Percentiles rank a stretch among this genome's conserved stretches.
Conservation (phyloP, 2,329 filamentous ascomycete genomes). For the Arthrobotrys entomopaga region DNA sequence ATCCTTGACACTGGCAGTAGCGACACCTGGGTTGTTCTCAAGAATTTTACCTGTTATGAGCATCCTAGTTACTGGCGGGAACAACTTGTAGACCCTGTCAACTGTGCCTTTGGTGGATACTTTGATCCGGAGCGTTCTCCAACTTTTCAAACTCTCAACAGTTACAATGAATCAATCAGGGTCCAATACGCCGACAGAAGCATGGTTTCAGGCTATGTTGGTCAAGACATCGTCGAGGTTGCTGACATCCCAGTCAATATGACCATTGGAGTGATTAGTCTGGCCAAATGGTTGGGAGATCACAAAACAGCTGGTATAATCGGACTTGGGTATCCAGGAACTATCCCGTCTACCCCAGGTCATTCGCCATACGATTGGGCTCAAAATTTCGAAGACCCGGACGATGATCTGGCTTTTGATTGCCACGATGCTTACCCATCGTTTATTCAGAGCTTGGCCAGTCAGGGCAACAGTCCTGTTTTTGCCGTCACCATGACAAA, state of each 20-base stretch:
- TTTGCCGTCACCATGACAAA: constrained; percentile 30
- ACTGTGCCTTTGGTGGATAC: constrained; percentile 20
- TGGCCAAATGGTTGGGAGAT: constrained; percentile 21
- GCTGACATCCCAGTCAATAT: constrained; percentile 28
- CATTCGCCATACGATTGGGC: constrained; percentile 41
- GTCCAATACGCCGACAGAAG: constrained; percentile 16
- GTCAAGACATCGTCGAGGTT: constrained; percentile 33
- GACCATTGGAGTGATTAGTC: constrained; percentile 15
- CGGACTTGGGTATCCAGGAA: constrained; percentile 46
- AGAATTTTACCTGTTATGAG: constrained; percentile 11
- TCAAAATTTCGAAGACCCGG: neutral
- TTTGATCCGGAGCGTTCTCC: constrained; percentile 14
- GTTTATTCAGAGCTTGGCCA: constrained; percentile 28
- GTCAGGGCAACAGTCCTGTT: constrained; percentile 23
- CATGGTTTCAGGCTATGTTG: constrained; percentile 15
- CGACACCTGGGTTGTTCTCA: constrained; percentile 35
- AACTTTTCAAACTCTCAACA: constrained; percentile 26
- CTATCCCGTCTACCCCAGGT: constrained; percentile 21
- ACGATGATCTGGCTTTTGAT: constrained; percentile 9
- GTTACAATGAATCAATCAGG: constrained; percentile 3
- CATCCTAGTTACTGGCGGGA: neutral
- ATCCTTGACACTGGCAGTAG: constrained; percentile 46
- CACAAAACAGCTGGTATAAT: constrained; percentile 28
- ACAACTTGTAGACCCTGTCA: neutral
- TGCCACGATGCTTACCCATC: constrained; percentile 44